phyloP scores from a whole-genome alignment of 164 flowering plant genomes.

The Euptelea pleiosperma region DNA sequence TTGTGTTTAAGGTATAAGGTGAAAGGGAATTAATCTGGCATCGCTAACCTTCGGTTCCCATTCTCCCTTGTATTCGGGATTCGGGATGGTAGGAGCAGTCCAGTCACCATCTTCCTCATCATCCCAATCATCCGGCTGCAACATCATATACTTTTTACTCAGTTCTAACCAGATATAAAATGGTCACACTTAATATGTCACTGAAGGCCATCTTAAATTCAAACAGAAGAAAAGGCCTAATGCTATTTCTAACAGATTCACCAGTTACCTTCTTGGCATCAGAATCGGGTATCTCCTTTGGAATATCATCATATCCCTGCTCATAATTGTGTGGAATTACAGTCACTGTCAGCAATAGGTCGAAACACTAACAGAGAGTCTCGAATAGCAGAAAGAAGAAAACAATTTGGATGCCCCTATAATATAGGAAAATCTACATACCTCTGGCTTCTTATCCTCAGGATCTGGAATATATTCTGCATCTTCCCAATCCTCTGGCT shows the following conservation, averaged over 20 bases:
- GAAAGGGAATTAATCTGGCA: neutral
- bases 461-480: slow-evolving; percentile 44
- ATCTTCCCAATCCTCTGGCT: slow-evolving; percentile 58
- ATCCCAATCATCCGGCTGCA: slow-evolving; percentile 58
- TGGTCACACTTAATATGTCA: neutral
- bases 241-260: neutral
- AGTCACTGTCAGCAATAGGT: neutral
- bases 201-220: neutral
- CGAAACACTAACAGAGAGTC: neutral
- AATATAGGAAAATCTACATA: neutral
- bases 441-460: slow-evolving; percentile 50
- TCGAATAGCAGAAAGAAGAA: neutral
- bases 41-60: slow-evolving; percentile 48
- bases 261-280: slow-evolving; percentile 47
- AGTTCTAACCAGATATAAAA: neutral
- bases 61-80: slow-evolving; percentile 56
- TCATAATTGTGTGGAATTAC: neutral
- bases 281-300: slow-evolving; percentile 49
- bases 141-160: slow-evolving; percentile 3
- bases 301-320: slow-evolving; percentile 59
- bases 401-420: neutral
- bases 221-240: neutral
- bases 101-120: slow-evolving; percentile 66
- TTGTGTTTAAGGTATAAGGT: neutral
- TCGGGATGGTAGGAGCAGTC: slow-evolving; percentile 45